Evolutionary conservation across 2,329 filamentous ascomycete species (phyloP), one percentile per base, ranked within the genome.

Genomic region (Neonectria ditissima): DNA sequence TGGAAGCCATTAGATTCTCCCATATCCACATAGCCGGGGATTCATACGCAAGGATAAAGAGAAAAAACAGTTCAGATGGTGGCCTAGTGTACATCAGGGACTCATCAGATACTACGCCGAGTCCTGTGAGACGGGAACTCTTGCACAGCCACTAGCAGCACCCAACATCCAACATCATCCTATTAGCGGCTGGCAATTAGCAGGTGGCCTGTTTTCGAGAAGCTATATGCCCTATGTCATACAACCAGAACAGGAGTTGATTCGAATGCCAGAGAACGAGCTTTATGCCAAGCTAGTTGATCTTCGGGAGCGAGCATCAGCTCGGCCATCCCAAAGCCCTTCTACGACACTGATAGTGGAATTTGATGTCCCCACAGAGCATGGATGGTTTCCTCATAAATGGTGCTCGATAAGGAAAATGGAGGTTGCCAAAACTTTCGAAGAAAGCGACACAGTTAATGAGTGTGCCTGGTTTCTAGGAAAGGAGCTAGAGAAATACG

Each of bases 1-100:
- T n/a, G n/a, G n/a, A 44, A 44, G 39, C n/a, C 26, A 55, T 55
- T 55, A 11, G 39, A 55, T 55, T 11, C 34, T 55, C 3, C 39
- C 24, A 9, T 55, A 55, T 18, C 52, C 39, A 55, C 39, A 44
- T 3, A 22, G 6, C 2, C 39, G 22, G 24, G 52, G 39, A 55
- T 55, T 55, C 13, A 55, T 44, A 4, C 37, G 14, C 20, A 55
- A 43, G 52, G 34, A 44, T 16, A 55, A 55, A 28, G 52, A 55
- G 14, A 16, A 28, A 43, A 55, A 55, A 43, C 39, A 20, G 39
- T n/a, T n/a, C n/a, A n/a, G n/a, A n/a, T n/a, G n/a, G n/a, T n/a
- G n/a, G n/a, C n/a, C n/a, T n/a, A n/a, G n/a, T n/a, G n/a, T n/a
- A n/a, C n/a, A n/a, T n/a, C n/a, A n/a, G n/a, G n/a, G n/a, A n/a